phyloP scores from a whole-genome alignment of 176 grass and related monocot species.

The Puccinellia tenuiflora region DNA sequence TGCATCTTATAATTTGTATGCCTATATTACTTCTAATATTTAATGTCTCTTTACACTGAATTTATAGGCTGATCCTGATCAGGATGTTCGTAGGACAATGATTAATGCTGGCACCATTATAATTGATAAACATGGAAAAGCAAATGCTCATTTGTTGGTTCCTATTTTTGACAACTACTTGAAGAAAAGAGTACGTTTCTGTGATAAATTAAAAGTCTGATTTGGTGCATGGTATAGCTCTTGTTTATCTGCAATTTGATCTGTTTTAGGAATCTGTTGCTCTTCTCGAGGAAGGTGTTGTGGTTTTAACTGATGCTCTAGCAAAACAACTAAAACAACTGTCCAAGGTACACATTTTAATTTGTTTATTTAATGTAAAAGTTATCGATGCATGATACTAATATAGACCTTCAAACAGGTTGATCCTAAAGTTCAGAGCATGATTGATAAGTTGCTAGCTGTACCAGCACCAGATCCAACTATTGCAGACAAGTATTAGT shows the following conservation, averaged over 20 bases:
- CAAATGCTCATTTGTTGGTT: slow-evolving; percentile 92
- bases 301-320: slow-evolving; percentile 93
- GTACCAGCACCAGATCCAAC: too few species aligned
- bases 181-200: slow-evolving; percentile 73
- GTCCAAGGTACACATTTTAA: slow-evolving; percentile 59
- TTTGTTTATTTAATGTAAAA: slow-evolving; percentile 4
- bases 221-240: neutral
- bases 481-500: too few species aligned
- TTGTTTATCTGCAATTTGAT: slow-evolving; percentile 1
- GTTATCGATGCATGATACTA: neutral
- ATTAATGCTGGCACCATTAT: slow-evolving; percentile 91
- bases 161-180: slow-evolving; percentile 98
- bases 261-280: slow-evolving; percentile 62
- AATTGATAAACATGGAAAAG: slow-evolving; percentile 94
- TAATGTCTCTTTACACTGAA: neutral
- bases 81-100: slow-evolving; percentile 90
- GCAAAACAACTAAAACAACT: slow-evolving; percentile 98
- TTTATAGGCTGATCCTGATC: slow-evolving; percentile 84
- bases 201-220: neutral
- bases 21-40: neutral
- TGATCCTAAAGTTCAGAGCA: slow-evolving; percentile 94
- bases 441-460: slow-evolving; percentile 91
- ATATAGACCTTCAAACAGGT: slow-evolving; percentile 49
- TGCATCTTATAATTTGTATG: neutral
- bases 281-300: slow-evolving; percentile 93